A percentile compares a stretch with the other conserved stretches of the same genome.
These are phyloP conservation scores for Asterochloris erici DNA, from an alignment of 139 green algal genomes.

Conservation along the genomic window DNA sequence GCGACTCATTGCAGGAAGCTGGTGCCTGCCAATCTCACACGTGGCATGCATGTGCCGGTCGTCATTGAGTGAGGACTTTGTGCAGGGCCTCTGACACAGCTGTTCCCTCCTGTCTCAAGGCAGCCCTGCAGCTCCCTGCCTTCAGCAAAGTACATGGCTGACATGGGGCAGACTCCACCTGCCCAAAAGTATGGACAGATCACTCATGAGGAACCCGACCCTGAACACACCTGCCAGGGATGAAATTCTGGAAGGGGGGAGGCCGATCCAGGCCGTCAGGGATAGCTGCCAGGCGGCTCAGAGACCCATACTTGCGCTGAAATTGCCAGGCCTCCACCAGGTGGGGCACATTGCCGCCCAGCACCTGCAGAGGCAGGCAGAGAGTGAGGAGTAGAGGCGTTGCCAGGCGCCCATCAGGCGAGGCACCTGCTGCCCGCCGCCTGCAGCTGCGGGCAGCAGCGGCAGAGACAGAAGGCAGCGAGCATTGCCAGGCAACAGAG, in stretches of 20 bases:
- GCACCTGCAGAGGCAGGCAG: slow-evolving; percentile 9
- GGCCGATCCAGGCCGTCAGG: slow-evolving; percentile 2
- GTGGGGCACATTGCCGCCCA: slow-evolving; percentile 9
- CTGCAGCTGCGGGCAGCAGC: neutral
- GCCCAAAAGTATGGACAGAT: too few species aligned
- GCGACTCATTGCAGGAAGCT: too few species aligned
- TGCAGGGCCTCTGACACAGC: too few species aligned
- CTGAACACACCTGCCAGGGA: slow-evolving; percentile 10
- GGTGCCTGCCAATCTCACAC: too few species aligned
- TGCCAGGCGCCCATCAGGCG: neutral
- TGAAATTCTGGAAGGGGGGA: slow-evolving; percentile 16
- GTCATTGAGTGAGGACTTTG: too few species aligned
- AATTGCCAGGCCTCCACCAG: slow-evolving; percentile 19
- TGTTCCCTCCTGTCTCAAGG: too few species aligned
- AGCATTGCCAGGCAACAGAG: too few species aligned
- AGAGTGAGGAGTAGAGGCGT: neutral
- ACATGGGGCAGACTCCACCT: too few species aligned
- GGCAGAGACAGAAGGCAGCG: neutral
- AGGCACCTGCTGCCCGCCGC: slow-evolving; percentile 7
- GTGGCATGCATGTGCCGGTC: too few species aligned
- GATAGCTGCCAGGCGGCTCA: neutral
- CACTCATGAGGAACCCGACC: too few species aligned
- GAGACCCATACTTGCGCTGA: slow-evolving; percentile 15
- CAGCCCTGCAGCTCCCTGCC: too few species aligned
- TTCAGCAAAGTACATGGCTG: too few species aligned